phyloP scores from a whole-genome alignment of 2,329 filamentous ascomycete species.

The Sporothrix mexicana region DNA sequence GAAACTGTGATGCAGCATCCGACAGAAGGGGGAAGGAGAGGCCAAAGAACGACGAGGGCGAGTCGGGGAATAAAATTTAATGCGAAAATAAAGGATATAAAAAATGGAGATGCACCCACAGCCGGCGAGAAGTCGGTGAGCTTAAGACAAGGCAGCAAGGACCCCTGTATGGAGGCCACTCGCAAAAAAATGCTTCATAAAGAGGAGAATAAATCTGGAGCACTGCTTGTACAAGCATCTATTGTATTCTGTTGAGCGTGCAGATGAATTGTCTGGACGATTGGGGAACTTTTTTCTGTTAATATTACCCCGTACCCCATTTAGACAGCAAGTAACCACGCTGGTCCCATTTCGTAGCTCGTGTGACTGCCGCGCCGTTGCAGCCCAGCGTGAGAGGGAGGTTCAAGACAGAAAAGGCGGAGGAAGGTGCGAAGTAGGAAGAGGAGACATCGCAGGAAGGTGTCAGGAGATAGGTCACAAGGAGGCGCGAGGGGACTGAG shows the following conservation, averaged over 20 bases:
- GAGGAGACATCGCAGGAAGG: neutral
- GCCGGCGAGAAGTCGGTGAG: slow-evolving; percentile 44
- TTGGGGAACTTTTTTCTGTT: neutral
- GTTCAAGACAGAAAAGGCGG: neutral
- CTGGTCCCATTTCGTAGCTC: slow-evolving; percentile 1
- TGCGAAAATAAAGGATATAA: slow-evolving; percentile 27
- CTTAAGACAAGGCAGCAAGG: slow-evolving; percentile 38
- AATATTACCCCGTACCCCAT: slow-evolving; percentile 8
- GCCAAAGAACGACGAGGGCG: neutral
- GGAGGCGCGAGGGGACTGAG: neutral
- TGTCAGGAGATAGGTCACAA: neutral
- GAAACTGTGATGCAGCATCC: slow-evolving; percentile 17
- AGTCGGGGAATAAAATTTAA: slow-evolving; percentile 30
- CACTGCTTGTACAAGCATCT: neutral
- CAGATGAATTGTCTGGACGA: neutral
- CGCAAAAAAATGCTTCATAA: neutral
- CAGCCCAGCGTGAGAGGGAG: slow-evolving; percentile 11
- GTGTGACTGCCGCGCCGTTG: slow-evolving; percentile 29
- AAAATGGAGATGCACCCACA: slow-evolving; percentile 34
- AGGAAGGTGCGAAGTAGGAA: neutral
- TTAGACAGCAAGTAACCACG: slow-evolving; percentile 14
- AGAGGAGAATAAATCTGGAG: neutral
- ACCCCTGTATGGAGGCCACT: slow-evolving; percentile 6
- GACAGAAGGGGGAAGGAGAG: slow-evolving; percentile 16
- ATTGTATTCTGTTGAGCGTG: slow-evolving; percentile 9